Conservation (phyloP, 441 rosid genomes). For the Macaranga tanarius region DNA sequence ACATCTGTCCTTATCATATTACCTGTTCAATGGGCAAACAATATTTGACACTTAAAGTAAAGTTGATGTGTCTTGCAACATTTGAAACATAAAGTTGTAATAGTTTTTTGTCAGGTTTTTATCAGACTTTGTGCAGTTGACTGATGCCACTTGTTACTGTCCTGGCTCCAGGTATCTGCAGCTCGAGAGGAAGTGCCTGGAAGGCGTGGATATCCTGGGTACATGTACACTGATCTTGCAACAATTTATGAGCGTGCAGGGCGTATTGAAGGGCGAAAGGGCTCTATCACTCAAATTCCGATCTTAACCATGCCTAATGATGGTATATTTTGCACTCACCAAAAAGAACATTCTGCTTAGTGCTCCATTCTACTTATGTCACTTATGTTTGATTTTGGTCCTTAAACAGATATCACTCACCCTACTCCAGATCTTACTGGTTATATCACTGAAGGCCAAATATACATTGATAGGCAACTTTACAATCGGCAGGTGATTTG, state of each 20-base stretch:
- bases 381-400: neutral
- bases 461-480: slow-evolving; percentile 95
- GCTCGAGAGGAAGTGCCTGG: slow-evolving; percentile 99
- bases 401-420: slow-evolving; percentile 80
- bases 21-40: neutral
- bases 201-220: slow-evolving; percentile 99
- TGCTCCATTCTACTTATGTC: neutral
- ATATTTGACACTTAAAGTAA: neutral
- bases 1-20: neutral
- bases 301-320: slow-evolving; percentile 99
- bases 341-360: neutral
- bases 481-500: slow-evolving; percentile 77
- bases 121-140: neutral
- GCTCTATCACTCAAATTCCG: slow-evolving; percentile 99
- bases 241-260: slow-evolving; percentile 98
- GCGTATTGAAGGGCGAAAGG: slow-evolving; percentile 94
- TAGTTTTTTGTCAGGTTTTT: neutral
- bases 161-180: slow-evolving; percentile 79
- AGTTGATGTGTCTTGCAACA: neutral
- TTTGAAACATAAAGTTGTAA: neutral
- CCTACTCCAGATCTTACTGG: slow-evolving; percentile 99
- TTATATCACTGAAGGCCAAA: slow-evolving; percentile 98
- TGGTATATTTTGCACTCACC: slow-evolving; percentile 43
- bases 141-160: neutral
- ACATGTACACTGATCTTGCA: slow-evolving; percentile 99